phyloP scores from a whole-genome alignment of 371 early-diverging fungal species.

The Mortierella sp. region DNA sequence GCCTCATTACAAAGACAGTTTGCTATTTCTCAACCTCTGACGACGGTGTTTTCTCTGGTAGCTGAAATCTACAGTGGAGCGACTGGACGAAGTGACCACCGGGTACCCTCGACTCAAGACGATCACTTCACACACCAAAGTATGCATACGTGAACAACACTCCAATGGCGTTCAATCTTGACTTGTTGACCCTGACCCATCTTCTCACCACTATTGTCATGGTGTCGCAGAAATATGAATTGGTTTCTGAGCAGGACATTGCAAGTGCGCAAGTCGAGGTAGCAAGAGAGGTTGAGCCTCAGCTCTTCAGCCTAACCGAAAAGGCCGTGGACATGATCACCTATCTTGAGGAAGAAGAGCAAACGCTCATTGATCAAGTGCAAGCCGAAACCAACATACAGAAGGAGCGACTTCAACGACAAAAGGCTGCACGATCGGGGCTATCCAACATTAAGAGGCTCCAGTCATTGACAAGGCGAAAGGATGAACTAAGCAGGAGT shows the following conservation, averaged over 20 bases:
- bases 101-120: slow-evolving; percentile 40
- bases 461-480: slow-evolving; percentile 36
- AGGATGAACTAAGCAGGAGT: slow-evolving; percentile 38
- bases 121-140: slow-evolving; percentile 39
- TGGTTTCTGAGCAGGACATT: slow-evolving; percentile 49
- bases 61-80: slow-evolving; percentile 28
- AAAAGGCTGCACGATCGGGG: slow-evolving; percentile 27
- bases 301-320: slow-evolving; percentile 18
- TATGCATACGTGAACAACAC: background rate
- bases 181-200: background rate
- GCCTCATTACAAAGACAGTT: too few species aligned
- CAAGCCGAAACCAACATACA: slow-evolving; percentile 21
- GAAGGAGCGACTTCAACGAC: slow-evolving; percentile 17
- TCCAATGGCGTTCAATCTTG: background rate
- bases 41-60: background rate
- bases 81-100: slow-evolving; percentile 33
- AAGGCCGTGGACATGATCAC: slow-evolving; percentile 20
- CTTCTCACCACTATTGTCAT: background rate
- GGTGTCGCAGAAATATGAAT: slow-evolving; percentile 21
- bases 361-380: slow-evolving; percentile 13
- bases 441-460: slow-evolving; percentile 40
- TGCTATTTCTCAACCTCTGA: background rate
- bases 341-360: slow-evolving; percentile 25
- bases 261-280: slow-evolving; percentile 21
- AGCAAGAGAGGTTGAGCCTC: slow-evolving; percentile 27